Evolutionary conservation across 176 grass and related monocot genomes (phyloP).

Genomic region (Musa acuminata): DNA sequence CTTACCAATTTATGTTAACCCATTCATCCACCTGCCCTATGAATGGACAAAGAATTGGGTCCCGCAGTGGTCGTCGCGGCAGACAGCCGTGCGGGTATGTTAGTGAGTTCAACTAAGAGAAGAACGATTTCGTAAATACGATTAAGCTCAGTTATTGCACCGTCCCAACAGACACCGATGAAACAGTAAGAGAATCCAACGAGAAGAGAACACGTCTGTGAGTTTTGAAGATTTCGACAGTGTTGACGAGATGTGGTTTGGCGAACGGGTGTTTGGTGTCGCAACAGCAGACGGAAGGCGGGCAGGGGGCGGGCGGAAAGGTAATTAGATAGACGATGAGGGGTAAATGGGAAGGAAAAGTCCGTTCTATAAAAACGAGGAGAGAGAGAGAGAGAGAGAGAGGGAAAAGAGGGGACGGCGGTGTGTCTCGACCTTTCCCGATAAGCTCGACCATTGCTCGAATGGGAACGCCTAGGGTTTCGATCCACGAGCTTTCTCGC

Average conservation of each 20-base stretch:
- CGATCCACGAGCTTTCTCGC: slow-evolving; percentile 8
- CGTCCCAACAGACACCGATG: neutral
- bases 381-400: neutral
- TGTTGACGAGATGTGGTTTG: neutral
- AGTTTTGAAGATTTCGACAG: neutral
- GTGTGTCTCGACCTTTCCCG: slow-evolving; percentile 24
- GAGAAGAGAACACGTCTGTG: neutral
- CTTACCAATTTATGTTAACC: neutral
- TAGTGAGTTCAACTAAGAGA: neutral
- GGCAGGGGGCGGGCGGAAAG: neutral
- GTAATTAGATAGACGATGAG: neutral
- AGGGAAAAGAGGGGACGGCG: slow-evolving; percentile 17
- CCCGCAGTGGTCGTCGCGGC: no score
- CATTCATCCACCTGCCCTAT: neutral
- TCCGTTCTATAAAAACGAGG: slow-evolving; percentile 9
- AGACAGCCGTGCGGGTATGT: no score
- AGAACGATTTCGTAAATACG: neutral
- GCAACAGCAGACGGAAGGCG: neutral
- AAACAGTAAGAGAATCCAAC: neutral
- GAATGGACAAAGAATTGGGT: neutral
- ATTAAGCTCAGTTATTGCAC: no score
- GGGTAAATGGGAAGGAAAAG: neutral
- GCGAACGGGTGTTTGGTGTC: neutral
- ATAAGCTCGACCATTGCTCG: slow-evolving; percentile 34
- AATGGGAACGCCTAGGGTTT: slow-evolving; percentile 35